Conservation (phyloP, 2,329 filamentous ascomycete genomes). For the Pseudopithomyces maydicus region DNA sequence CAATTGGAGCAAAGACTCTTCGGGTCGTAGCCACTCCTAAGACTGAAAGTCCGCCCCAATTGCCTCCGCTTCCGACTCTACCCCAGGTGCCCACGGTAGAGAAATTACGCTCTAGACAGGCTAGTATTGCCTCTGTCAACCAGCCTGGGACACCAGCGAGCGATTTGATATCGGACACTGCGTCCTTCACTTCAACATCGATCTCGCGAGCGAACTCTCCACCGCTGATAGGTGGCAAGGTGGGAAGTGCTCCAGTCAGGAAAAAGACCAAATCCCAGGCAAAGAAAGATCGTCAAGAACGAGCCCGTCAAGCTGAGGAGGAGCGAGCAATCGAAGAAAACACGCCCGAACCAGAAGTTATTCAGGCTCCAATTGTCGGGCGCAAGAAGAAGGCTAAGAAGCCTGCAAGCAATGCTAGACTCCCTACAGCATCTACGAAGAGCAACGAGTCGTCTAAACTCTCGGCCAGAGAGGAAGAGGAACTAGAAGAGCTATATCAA, state of each 20-base stretch:
- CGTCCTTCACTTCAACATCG: slow-evolving; percentile 74
- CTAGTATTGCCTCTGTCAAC: slow-evolving; percentile 62
- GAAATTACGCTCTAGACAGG: slow-evolving; percentile 56
- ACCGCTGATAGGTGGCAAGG: slow-evolving; percentile 61
- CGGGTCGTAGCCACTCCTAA: slow-evolving; percentile 72
- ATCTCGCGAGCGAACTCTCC: slow-evolving; percentile 75
- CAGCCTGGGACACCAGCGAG: slow-evolving; percentile 75
- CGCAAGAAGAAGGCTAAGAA: slow-evolving; percentile 88
- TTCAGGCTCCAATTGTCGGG: slow-evolving; percentile 73
- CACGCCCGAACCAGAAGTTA: slow-evolving; percentile 58
- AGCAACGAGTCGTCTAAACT: slow-evolving; percentile 37
- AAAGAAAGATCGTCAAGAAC: slow-evolving; percentile 73
- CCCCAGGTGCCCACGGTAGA: slow-evolving; percentile 43
- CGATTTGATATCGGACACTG: slow-evolving; percentile 76
- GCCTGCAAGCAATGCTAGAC: slow-evolving; percentile 38
- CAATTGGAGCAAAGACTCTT: slow-evolving; percentile 64
- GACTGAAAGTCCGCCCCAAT: slow-evolving; percentile 57
- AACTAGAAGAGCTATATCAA: slow-evolving; percentile 23
- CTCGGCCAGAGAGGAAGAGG: slow-evolving; percentile 26
- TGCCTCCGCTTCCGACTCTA: slow-evolving; percentile 40
- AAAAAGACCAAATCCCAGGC: slow-evolving; percentile 77
- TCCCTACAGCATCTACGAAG: slow-evolving; percentile 24
- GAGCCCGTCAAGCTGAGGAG: slow-evolving; percentile 66
- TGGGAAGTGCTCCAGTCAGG: slow-evolving; percentile 72
- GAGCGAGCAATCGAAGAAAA: slow-evolving; percentile 51